Evolutionary conservation across 139 green algal genomes (phyloP).

Genomic region (Asterochloris sp.): DNA sequence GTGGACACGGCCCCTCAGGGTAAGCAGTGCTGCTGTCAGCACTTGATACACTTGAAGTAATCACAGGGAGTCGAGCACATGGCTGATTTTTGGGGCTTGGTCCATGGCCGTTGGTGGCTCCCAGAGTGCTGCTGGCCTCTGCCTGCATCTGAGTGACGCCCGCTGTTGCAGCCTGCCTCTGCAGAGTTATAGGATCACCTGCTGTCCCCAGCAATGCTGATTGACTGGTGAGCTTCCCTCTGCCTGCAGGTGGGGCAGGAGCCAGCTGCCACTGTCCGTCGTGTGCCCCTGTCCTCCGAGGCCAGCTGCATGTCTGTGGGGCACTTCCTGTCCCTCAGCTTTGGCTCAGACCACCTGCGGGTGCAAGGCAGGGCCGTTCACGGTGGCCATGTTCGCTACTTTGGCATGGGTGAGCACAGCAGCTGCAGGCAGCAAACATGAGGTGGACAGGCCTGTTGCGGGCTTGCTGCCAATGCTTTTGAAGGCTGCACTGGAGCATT

Average conservation of each 20-base stretch:
- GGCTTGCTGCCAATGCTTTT: too few species aligned
- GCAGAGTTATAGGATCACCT: too few species aligned
- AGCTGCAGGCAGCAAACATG: not conserved
- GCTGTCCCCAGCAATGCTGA: too few species aligned
- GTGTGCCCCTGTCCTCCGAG: constrained; percentile 61
- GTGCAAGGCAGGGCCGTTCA: constrained; percentile 49
- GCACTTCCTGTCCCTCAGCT: constrained; percentile 56
- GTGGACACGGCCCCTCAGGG: constrained; percentile 61
- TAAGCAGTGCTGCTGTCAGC: not conserved
- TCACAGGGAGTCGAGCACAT: not conserved
- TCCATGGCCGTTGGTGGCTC: not conserved
- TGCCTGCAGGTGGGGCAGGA: constrained; percentile 1
- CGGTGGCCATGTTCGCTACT: constrained; percentile 72
- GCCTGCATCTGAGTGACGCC: not conserved
- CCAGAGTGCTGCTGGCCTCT: not conserved
- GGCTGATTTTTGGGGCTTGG: not conserved
- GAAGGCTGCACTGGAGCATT: too few species aligned
- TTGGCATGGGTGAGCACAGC: constrained; percentile 56
- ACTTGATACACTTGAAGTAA: not conserved
- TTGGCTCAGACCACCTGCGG: constrained; percentile 36
- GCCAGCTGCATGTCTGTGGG: constrained; percentile 68
- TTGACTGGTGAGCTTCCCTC: not conserved
- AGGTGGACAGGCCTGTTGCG: too few species aligned
- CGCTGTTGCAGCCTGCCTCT: too few species aligned
- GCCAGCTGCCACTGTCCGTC: constrained; percentile 7